Evolutionary conservation across 2,329 filamentous ascomycete genomes (phyloP), one percentile per base, ranked within the genome.

Genomic region (Ascocoryne sarcoides): DNA sequence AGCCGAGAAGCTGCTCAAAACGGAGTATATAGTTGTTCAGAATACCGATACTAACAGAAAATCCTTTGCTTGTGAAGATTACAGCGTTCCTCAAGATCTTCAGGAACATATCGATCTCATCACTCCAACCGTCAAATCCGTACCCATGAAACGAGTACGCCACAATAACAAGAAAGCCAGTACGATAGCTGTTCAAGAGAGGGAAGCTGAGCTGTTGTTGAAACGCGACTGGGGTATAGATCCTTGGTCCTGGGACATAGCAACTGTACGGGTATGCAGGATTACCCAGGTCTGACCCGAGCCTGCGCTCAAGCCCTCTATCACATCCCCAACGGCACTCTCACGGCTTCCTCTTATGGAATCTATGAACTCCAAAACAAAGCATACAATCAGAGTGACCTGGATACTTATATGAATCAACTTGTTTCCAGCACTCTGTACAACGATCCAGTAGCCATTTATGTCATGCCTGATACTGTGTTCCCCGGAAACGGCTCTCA

Each of bases 31-130:
- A 5, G n/a, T 19, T n/a, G 18, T 19, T 30, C 17, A 40, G 16
- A 31, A 40, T 21, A 18, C 19, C 12, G 32, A n/a, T 5, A 34
- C 38, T 4, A 10, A 10, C 8, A 26, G 29, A 26, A 15, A 30
- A 12, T 21, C 31, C 10, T 10, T 40, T 28, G 38, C 19, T n/a
- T 33, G 32, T 21, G 38, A 40, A 23, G 38, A 40, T 12, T 40
- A 40, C 15, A 33, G 32, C 17, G 31, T 40, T n/a, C 38, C 38
- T 26, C 14, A 17, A 12, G 17, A 35, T 35, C 15, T 40, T 33
- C 38, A 30, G n/a, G 20, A 23, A 16, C 38, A 40, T n/a, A 34
- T 40, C 32, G 38, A 35, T 17, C 35, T 32, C 15, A 30, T 37
- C 21, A 17, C n/a, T 16, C 36, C 36, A 30, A 37, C 36, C n/a